phyloP scores from a whole-genome alignment of 345 rosid species.

The Citrus mangshanensis region DNA sequence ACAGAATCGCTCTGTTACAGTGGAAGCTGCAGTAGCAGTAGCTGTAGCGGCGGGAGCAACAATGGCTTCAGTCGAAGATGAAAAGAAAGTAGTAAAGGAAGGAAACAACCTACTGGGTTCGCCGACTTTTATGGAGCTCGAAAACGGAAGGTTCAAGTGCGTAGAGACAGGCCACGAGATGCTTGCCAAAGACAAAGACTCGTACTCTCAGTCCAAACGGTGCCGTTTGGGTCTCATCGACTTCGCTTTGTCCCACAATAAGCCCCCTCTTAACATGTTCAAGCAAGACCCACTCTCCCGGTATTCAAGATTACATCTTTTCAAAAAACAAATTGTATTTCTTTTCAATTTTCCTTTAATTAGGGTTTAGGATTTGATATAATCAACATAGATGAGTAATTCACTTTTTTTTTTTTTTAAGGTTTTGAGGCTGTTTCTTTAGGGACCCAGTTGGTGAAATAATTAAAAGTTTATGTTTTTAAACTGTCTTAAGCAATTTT shows the following conservation, averaged over 20 bases:
- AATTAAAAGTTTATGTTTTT: background rate
- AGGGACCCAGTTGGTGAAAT: background rate
- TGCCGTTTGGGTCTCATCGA: constrained; percentile 89
- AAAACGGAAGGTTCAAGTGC: constrained; percentile 77
- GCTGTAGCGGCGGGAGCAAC: background rate
- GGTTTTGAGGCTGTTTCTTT: background rate
- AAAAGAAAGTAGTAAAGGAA: constrained; percentile 33
- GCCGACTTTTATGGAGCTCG: constrained; percentile 55
- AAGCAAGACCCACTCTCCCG: constrained; percentile 63
- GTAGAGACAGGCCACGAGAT: constrained; percentile 85
- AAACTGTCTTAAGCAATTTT: background rate
- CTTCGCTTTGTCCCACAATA: constrained; percentile 56
- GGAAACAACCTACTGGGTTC: constrained; percentile 56
- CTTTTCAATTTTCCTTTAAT: background rate
- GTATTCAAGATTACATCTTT: constrained; percentile 25
- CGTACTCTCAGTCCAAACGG: constrained; percentile 68
- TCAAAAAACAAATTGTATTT: background rate
- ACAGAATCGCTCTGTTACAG: too few species aligned
- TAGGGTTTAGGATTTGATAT: constrained; percentile 4
- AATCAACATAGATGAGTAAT: background rate
- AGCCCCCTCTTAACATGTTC: constrained; percentile 83
- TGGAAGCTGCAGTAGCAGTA: too few species aligned
- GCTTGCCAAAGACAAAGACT: constrained; percentile 57
- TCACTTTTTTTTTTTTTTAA: too few species aligned
- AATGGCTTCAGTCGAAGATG: constrained; percentile 26